phyloP scores from a whole-genome alignment of 176 grass and related monocot genomes.

The Aegilops bicornis region DNA sequence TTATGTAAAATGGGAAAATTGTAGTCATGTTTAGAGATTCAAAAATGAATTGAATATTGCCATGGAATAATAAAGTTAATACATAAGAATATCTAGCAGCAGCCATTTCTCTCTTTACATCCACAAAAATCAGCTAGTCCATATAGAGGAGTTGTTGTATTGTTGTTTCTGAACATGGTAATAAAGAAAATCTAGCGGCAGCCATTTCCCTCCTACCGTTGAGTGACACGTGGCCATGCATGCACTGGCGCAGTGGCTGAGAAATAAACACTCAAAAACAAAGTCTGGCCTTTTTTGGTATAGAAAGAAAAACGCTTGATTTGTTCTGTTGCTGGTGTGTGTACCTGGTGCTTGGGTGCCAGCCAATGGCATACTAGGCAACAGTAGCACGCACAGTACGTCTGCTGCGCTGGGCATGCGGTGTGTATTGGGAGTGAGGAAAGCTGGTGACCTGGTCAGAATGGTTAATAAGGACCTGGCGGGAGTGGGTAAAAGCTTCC shows the following conservation, averaged over 20 bases:
- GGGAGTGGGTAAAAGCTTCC: slow-evolving; percentile 28
- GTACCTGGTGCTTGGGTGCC: background rate
- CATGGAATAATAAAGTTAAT: background rate
- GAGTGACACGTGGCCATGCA: slow-evolving; percentile 29
- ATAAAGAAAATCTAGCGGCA: background rate
- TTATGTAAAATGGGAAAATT: background rate
- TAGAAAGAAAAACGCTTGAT: background rate
- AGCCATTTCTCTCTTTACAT: background rate
- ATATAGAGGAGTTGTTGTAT: background rate
- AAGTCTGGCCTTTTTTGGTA: background rate
- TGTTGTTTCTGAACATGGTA: background rate
- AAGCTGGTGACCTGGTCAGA: slow-evolving; percentile 38
- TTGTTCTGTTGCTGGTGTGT: background rate
- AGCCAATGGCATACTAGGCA: slow-evolving; percentile 17
- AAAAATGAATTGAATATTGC: too few species aligned
- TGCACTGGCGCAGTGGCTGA: background rate
- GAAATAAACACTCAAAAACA: background rate
- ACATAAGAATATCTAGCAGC: background rate
- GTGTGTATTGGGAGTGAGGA: slow-evolving; percentile 30
- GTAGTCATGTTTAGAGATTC: background rate
- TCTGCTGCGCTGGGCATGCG: background rate
- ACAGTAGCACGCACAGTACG: background rate
- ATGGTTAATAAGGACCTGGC: slow-evolving; percentile 17
- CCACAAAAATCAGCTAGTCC: background rate
- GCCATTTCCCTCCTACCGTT: background rate